Evolutionary conservation across 2,329 filamentous ascomycete genomes (phyloP).

Genomic region (Phoma herbarum): DNA sequence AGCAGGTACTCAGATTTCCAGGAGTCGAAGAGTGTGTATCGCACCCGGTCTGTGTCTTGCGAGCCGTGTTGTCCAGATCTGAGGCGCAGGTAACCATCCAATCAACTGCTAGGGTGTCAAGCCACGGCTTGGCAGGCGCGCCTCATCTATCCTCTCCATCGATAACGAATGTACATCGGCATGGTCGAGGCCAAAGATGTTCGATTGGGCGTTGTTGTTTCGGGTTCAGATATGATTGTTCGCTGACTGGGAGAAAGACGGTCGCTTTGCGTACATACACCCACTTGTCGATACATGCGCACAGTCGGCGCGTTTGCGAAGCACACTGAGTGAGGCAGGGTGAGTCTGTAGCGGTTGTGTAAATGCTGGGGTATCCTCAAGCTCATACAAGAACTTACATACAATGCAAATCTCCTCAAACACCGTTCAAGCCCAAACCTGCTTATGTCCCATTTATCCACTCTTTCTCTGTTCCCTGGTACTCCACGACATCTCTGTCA

Average conservation of each 20-base stretch:
- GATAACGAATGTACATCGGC: too few species aligned
- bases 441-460: slow-evolving; percentile 12
- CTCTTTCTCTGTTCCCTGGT: slow-evolving; percentile 22
- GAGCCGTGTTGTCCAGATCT: slow-evolving; percentile 2
- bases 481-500: slow-evolving; percentile 26
- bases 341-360: not conserved
- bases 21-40: not conserved
- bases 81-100: not conserved
- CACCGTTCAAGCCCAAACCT: not conserved
- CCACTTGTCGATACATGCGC: too few species aligned
- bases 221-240: too few species aligned
- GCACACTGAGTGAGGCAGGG: not conserved
- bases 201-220: too few species aligned
- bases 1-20: not conserved
- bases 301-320: too few species aligned
- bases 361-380: not conserved
- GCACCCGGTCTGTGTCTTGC: not conserved
- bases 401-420: not conserved
- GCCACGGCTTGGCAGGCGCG: not conserved
- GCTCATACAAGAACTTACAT: not conserved
- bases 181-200: too few species aligned
- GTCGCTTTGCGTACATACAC: too few species aligned
- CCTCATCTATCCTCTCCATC: not conserved
- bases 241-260: too few species aligned
- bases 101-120: not conserved